Conservation (phyloP, 2,329 filamentous ascomycete species). For the Verticillium longisporum region DNA sequence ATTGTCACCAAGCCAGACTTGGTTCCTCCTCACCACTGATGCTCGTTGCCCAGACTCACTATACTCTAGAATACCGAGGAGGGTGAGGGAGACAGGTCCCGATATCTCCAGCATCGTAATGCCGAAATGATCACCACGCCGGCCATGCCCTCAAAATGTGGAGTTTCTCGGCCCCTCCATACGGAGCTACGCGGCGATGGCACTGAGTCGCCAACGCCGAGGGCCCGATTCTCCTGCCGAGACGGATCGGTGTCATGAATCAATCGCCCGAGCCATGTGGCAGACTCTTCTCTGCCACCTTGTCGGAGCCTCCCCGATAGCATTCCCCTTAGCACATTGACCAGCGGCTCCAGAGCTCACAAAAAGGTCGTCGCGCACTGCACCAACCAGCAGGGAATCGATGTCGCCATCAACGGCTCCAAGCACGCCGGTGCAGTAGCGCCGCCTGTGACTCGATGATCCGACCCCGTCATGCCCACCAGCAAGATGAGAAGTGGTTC, state of each 20-base stretch:
- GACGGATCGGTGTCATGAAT: neutral
- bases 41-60: no score
- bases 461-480: neutral
- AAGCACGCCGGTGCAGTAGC: neutral
- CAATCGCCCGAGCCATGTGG: neutral
- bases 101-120: no score
- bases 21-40: no score
- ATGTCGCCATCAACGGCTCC: neutral
- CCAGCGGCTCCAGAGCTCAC: neutral
- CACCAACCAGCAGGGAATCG: neutral
- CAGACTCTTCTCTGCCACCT: neutral
- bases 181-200: neutral
- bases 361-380: neutral
- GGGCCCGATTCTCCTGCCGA: neutral
- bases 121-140: no score
- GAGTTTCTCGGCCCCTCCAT: neutral
- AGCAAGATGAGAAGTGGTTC: neutral
- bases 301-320: neutral
- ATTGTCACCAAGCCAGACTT: no score
- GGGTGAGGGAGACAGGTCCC: no score
- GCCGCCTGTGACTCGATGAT: neutral
- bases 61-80: no score
- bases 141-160: neutral
- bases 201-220: neutral
- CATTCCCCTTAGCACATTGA: neutral